Evolutionary conservation across 1,284 basidiomycete species (phyloP).

Genomic region (Heterobasidion parviporum): DNA sequence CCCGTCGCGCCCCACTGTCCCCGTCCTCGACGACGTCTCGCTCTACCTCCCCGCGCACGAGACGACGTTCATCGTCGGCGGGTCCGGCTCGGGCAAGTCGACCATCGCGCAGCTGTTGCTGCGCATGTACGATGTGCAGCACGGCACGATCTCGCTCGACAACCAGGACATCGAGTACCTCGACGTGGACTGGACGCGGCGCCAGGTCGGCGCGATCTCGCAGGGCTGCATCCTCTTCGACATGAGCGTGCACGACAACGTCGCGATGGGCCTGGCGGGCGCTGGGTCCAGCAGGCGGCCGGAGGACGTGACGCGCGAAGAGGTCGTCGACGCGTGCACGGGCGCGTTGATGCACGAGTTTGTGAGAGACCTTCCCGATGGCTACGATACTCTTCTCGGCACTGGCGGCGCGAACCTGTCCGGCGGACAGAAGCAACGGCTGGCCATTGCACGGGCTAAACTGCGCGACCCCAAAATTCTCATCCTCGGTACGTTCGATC

Average conservation of each 20-base stretch:
- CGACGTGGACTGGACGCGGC: slow-evolving; percentile 66
- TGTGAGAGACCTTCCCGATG: slow-evolving; percentile 72
- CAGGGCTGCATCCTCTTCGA: slow-evolving; percentile 81
- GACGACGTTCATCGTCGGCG: slow-evolving; percentile 89
- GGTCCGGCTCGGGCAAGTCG: slow-evolving; percentile 89
- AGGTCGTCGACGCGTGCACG: slow-evolving; percentile 79
- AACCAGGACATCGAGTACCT: slow-evolving; percentile 73
- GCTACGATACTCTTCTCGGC: slow-evolving; percentile 82
- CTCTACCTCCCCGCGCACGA: slow-evolving; percentile 81
- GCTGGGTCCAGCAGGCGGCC: slow-evolving; percentile 31
- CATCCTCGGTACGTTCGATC: slow-evolving; percentile 68
- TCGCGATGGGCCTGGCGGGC: slow-evolving; percentile 71
- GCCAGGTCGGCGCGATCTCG: slow-evolving; percentile 71
- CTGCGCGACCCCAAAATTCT: slow-evolving; percentile 85
- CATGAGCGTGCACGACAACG: slow-evolving; percentile 81
- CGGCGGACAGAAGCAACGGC: slow-evolving; percentile 89
- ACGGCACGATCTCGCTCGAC: slow-evolving; percentile 70
- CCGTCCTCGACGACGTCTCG: slow-evolving; percentile 55
- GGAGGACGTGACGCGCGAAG: slow-evolving; percentile 49
- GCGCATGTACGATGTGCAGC: slow-evolving; percentile 62
- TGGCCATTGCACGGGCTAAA: slow-evolving; percentile 86
- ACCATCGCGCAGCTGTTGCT: slow-evolving; percentile 82
- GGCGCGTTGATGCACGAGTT: slow-evolving; percentile 88
- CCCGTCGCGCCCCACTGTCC: slow-evolving; percentile 65
- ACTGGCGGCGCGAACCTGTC: slow-evolving; percentile 72